A percentile compares a stretch with the other conserved stretches of the same genome.
Conservation (phyloP, 495 filamentous ascomycete species). For the Clavariopsis aquatica region DNA sequence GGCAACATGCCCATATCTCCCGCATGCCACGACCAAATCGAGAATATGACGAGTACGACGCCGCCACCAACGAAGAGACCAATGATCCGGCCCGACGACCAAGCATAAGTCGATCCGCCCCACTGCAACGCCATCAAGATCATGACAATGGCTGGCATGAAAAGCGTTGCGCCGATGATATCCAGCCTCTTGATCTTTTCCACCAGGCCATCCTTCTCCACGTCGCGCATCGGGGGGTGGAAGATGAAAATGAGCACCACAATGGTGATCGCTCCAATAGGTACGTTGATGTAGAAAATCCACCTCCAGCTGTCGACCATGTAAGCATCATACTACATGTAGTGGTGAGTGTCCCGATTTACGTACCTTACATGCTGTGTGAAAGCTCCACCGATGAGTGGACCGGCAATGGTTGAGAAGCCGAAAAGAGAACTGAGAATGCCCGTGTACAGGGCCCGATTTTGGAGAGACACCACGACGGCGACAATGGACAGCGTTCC, state of each 20-base stretch:
- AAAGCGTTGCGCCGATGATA: conserved; percentile 62
- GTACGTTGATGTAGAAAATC: conserved; percentile 74
- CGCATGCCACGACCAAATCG: conserved; percentile 63
- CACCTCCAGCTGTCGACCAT: conserved; percentile 56
- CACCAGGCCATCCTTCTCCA: conserved; percentile 18
- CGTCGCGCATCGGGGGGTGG: conserved; percentile 45
- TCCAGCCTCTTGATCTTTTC: conserved; percentile 65
- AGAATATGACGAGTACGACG: conserved; percentile 63
- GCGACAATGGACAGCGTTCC: conserved; percentile 81
- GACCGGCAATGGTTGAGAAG: conserved; percentile 64
- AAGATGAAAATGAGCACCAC: conserved; percentile 59
- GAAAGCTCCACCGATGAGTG: conserved; percentile 70
- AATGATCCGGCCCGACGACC: conserved; percentile 68
- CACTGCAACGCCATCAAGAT: conserved; percentile 81
- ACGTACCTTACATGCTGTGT: conserved; percentile 53
- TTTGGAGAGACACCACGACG: conserved; percentile 68
- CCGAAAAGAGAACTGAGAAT: conserved; percentile 76
- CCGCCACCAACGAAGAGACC: conserved; percentile 69
- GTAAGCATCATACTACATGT: too few species aligned
- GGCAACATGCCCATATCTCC: conserved; percentile 78
- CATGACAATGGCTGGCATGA: conserved; percentile 72
- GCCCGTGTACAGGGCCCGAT: conserved; percentile 73
- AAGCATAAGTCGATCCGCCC: conserved; percentile 72
- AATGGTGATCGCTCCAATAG: conserved; percentile 58
- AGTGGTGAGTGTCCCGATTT: too few species aligned